phyloP scores from a whole-genome alignment of 2,329 filamentous ascomycete species.

The Berkeleyomyces basicola region DNA sequence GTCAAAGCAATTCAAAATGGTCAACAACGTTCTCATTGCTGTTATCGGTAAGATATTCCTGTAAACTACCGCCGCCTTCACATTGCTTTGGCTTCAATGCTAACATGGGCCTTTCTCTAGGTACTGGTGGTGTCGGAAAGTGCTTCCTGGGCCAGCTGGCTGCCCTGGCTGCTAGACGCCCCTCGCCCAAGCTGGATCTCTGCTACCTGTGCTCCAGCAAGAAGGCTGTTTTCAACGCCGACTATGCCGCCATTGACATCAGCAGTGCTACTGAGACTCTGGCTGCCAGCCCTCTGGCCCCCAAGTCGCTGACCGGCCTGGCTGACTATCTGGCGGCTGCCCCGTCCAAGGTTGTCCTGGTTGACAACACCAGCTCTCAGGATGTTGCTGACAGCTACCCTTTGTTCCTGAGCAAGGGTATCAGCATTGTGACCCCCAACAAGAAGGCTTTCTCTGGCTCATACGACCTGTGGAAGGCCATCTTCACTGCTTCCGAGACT shows the following conservation, averaged over 20 bases:
- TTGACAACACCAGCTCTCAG: conserved; percentile 92
- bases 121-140: conserved; percentile 84
- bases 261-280: conserved; percentile 46
- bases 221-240: conserved; percentile 58
- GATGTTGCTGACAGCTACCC: conserved; percentile 75
- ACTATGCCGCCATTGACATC: conserved; percentile 53
- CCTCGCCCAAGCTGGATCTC: conserved; percentile 55
- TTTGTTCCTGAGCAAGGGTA: conserved; percentile 58
- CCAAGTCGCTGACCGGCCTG: conserved; percentile 52
- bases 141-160: conserved; percentile 75
- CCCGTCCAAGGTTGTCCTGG: conserved; percentile 62
- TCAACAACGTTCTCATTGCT: conserved; percentile 34
- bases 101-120: conserved; percentile 28
- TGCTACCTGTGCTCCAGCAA: conserved; percentile 76
- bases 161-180: conserved; percentile 45
- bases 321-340: conserved; percentile 62
- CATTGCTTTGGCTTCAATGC: neutral
- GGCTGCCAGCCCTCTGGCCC: conserved; percentile 43
- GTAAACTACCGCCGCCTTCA: neutral
- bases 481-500: conserved; percentile 56
- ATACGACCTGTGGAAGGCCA: conserved; percentile 69
- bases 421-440: conserved; percentile 91
- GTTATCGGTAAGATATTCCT: conserved; percentile 28
- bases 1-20: conserved; percentile 8
- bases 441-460: conserved; percentile 92